These are phyloP conservation scores for Trichodelitschia bisporula DNA, from an alignment of 495 filamentous ascomycete genomes.

Conservation along the genomic window DNA sequence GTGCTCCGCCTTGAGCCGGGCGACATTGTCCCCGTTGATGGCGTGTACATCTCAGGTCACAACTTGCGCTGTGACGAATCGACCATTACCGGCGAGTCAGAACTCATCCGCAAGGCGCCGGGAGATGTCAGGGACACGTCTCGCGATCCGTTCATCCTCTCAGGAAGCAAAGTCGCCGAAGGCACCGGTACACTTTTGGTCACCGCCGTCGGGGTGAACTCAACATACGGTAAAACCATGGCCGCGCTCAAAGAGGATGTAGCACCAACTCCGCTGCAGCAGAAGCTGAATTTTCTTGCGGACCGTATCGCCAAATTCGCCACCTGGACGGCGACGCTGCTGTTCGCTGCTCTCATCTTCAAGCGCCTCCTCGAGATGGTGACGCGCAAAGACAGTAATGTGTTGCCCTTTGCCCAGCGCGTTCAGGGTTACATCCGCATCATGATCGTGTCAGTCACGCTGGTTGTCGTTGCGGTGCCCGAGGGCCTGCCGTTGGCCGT, in stretches of 20 bases:
- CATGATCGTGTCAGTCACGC: constrained; percentile 84
- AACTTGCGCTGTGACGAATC: constrained; percentile 64
- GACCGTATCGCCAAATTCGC: constrained; percentile 83
- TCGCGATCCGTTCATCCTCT: constrained; percentile 92
- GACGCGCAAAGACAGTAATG: constrained; percentile 19
- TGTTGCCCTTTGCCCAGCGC: constrained; percentile 35
- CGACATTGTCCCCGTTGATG: constrained; percentile 54
- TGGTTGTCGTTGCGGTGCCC: constrained; percentile 87
- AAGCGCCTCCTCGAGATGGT: constrained; percentile 64
- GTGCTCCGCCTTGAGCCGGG: constrained; percentile 50
- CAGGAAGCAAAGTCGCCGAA: constrained; percentile 77
- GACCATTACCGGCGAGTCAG: constrained; percentile 66
- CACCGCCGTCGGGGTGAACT: constrained; percentile 70
- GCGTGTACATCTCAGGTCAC: constrained; percentile 48
- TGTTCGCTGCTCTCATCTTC: constrained; percentile 56
- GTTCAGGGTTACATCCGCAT: constrained; percentile 74
- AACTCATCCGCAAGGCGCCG: constrained; percentile 49
- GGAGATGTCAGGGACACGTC: no score
- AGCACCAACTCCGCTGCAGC: constrained; percentile 83
- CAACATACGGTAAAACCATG: constrained; percentile 75
- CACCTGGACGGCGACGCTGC: constrained; percentile 49
- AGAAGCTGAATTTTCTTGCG: constrained; percentile 78
- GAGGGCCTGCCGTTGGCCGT: constrained; percentile 86
- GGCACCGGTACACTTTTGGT: constrained; percentile 70
- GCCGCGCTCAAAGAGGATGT: constrained; percentile 77